Conservation (phyloP, 1,139 yeast genomes). For the Ashbya aceris region DNA sequence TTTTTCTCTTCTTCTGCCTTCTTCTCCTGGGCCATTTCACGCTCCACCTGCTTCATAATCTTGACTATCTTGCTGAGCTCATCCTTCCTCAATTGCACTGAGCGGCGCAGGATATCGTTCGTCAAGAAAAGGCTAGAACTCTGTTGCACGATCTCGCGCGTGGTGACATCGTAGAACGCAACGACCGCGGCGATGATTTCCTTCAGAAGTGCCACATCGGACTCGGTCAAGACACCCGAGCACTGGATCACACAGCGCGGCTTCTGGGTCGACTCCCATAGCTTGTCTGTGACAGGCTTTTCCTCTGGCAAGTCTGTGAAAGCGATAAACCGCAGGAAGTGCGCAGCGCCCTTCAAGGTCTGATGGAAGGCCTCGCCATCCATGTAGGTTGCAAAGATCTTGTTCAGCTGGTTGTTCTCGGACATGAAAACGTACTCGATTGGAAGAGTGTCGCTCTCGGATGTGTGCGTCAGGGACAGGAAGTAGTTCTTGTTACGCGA, state of each 20-base stretch:
- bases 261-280: constrained; percentile 40
- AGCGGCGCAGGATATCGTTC: constrained; percentile 61
- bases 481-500: constrained; percentile 70
- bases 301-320: constrained; percentile 73
- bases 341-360: constrained; percentile 42
- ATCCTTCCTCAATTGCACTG: constrained; percentile 43
- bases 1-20: constrained; percentile 52
- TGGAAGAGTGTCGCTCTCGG: constrained; percentile 61
- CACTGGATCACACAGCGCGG: constrained; percentile 36
- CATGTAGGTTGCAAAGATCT: constrained; percentile 46
- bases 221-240: constrained; percentile 16
- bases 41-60: constrained; percentile 44
- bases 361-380: constrained; percentile 36
- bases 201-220: constrained; percentile 23
- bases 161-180: constrained; percentile 37
- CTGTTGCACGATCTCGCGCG: constrained; percentile 28
- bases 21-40: constrained; percentile 60
- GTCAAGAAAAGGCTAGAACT: constrained; percentile 27
- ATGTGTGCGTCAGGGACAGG: constrained; percentile 74
- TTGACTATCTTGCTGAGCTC: constrained; percentile 48
- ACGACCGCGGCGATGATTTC: constrained; percentile 29
- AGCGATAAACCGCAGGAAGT: constrained; percentile 55
- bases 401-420: constrained; percentile 76
- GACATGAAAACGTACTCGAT: constrained; percentile 76
- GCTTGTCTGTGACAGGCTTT: constrained; percentile 45